These are phyloP conservation scores for Stemphylium beticola DNA, from an alignment of 2,329 filamentous ascomycete species.

Conservation along the genomic window DNA sequence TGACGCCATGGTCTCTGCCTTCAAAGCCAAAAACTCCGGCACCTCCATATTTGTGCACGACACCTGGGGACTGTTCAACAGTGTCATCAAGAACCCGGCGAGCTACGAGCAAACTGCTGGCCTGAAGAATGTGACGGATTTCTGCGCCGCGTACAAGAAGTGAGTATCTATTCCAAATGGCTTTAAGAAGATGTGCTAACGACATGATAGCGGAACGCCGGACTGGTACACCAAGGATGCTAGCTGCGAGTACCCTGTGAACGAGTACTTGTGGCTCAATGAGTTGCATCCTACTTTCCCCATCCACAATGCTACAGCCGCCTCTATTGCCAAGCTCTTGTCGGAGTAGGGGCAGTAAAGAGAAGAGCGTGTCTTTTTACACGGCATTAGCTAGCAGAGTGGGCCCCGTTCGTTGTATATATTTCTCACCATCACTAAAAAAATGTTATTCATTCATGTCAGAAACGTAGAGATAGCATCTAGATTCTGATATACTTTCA, in stretches of 20 bases:
- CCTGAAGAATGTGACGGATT: conserved; percentile 63
- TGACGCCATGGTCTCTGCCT: conserved; percentile 48
- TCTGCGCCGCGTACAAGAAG: conserved; percentile 62
- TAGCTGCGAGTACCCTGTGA: conserved; percentile 61
- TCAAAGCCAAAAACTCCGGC: conserved; percentile 48
- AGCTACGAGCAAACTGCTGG: conserved; percentile 57
- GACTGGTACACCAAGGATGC: conserved; percentile 47
- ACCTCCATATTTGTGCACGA: conserved; percentile 61
- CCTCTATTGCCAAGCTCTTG: conserved; percentile 40
- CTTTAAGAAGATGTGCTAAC: conserved; percentile 5
- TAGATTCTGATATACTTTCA: too few relatives aligned
- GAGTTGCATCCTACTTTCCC: conserved; percentile 68
- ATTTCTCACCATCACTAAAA: background rate
- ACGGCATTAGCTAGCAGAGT: too few relatives aligned
- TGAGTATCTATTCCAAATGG: conserved; percentile 22
- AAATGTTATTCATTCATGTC: background rate
- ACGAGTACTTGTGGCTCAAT: conserved; percentile 71
- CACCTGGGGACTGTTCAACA: conserved; percentile 57
- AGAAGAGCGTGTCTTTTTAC: background rate
- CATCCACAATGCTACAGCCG: conserved; percentile 65
- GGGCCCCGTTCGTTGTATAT: background rate
- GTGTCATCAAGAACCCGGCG: conserved; percentile 61
- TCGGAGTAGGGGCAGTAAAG: background rate
- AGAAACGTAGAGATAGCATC: background rate
- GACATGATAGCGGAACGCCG: conserved; percentile 42